phyloP scores from a whole-genome alignment of 2,329 filamentous ascomycete genomes.

The Colletotrichum euphorbiae region DNA sequence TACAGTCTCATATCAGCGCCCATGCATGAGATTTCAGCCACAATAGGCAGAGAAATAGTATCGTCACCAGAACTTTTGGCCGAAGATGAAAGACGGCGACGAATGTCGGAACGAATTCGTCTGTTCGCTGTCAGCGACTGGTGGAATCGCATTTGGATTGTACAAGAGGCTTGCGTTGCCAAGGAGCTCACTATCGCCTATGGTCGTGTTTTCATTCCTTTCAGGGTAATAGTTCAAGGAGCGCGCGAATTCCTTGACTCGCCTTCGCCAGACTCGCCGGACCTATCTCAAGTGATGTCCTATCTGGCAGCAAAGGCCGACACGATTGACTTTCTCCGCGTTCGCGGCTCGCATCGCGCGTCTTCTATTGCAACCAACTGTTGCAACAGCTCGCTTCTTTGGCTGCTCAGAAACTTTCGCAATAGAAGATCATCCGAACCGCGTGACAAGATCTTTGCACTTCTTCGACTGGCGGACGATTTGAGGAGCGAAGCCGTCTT shows the following conservation, averaged over 20 bases:
- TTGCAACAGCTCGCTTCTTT: slow-evolving; percentile 27
- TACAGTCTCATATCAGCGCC: neutral
- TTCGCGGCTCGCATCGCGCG: neutral
- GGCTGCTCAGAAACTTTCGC: slow-evolving; percentile 34
- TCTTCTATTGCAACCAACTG: neutral
- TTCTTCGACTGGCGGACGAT: slow-evolving; percentile 26
- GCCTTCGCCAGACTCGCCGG: neutral
- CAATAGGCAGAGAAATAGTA: rapidly evolving
- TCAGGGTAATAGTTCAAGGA: neutral
- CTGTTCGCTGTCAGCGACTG: slow-evolving; percentile 25
- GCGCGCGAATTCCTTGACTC: neutral
- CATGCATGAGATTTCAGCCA: neutral
- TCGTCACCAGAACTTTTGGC: too few species aligned
- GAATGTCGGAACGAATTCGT: slow-evolving; percentile 5
- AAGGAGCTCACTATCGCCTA: slow-evolving; percentile 18
- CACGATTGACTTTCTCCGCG: slow-evolving; percentile 20
- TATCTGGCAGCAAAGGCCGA: slow-evolving; percentile 16
- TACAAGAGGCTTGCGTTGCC: slow-evolving; percentile 41
- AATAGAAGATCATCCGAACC: slow-evolving; percentile 35
- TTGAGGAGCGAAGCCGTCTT: neutral
- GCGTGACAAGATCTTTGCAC: slow-evolving; percentile 39
- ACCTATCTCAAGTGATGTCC: slow-evolving; percentile 23
- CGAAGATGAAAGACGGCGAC: neutral
- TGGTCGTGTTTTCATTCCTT: slow-evolving; percentile 27
- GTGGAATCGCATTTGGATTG: slow-evolving; percentile 40